These are phyloP conservation scores for Fusarium torulosum DNA, from an alignment of 2,329 filamentous ascomycete genomes.

Conservation along the genomic window DNA sequence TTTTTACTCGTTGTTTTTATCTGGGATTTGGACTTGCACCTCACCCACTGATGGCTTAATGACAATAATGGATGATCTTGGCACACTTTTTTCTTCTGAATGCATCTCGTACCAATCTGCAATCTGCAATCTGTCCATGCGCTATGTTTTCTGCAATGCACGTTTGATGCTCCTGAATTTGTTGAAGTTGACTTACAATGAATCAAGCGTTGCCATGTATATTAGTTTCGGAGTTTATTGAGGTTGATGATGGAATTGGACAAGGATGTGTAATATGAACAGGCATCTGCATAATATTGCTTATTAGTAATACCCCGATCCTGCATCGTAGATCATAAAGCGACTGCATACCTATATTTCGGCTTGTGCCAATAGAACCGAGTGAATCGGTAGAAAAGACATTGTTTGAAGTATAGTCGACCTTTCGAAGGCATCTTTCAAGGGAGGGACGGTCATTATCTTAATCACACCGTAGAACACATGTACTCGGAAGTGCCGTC, in stretches of 20 bases:
- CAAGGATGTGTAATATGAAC: slow-evolving; percentile 3
- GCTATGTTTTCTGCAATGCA: slow-evolving; percentile 4
- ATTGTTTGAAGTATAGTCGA: no score
- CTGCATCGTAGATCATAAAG: not conserved
- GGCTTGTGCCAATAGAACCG: no score
- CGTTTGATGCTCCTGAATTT: not conserved
- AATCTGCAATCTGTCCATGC: slow-evolving; percentile 25
- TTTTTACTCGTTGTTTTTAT: slow-evolving; percentile 43
- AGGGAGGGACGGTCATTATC: no score
- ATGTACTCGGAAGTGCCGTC: no score
- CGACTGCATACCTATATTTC: not conserved
- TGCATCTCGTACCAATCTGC: slow-evolving; percentile 19
- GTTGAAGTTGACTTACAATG: not conserved
- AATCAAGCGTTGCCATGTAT: not conserved
- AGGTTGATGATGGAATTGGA: not conserved
- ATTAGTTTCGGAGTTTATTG: not conserved
- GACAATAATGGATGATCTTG: slow-evolving; percentile 43
- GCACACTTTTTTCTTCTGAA: slow-evolving; percentile 22
- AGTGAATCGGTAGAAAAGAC: no score
- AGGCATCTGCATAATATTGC: not conserved
- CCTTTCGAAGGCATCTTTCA: no score
- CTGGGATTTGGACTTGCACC: slow-evolving; percentile 33
- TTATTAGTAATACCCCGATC: not conserved
- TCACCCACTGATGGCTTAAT: slow-evolving; percentile 42
- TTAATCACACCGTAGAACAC: no score